A percentile compares a stretch with the other conserved stretches of the same genome.
These are phyloP conservation scores for Mycena metata DNA, from an alignment of 768 basidiomycete species.

Conservation along the genomic window DNA sequence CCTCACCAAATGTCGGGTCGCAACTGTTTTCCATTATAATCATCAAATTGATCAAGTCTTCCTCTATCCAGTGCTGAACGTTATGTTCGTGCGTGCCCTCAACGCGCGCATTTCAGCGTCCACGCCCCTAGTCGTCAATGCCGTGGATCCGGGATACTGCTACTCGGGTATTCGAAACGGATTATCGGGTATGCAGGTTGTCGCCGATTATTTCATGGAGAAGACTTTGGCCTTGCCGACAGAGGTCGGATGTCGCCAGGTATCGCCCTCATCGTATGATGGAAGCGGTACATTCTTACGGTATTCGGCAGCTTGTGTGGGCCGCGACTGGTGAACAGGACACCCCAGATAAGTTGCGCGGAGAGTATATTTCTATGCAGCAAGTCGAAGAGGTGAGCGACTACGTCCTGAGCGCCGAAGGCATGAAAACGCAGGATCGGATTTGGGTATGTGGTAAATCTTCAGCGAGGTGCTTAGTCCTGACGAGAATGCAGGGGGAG, in stretches of 20 bases:
- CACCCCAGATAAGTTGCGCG: conserved; percentile 26
- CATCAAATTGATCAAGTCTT: background rate
- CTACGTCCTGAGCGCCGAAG: conserved; percentile 36
- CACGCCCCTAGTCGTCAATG: conserved; percentile 31
- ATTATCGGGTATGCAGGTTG: background rate
- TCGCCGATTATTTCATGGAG: no score
- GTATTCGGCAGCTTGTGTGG: conserved; percentile 39
- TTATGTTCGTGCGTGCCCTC: conserved; percentile 36
- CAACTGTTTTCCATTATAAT: background rate
- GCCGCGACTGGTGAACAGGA: conserved; percentile 29
- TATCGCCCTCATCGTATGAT: background rate
- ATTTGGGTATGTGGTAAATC: conserved; percentile 40
- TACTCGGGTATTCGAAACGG: conserved; percentile 33
- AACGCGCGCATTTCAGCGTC: conserved; percentile 16
- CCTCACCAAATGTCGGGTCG: conserved; percentile 23
- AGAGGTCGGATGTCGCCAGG: no score
- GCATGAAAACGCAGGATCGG: conserved; percentile 31
- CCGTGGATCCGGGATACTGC: conserved; percentile 40
- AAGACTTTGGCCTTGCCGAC: no score
- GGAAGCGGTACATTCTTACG: no score
- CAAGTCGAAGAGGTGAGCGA: conserved; percentile 39
- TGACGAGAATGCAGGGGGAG: conserved; percentile 10
- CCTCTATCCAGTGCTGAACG: conserved; percentile 32
- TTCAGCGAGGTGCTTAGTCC: background rate
- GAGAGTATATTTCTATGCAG: conserved; percentile 28